phyloP scores from a whole-genome alignment of 169 alveolate species.

The Plasmodium sp. region DNA sequence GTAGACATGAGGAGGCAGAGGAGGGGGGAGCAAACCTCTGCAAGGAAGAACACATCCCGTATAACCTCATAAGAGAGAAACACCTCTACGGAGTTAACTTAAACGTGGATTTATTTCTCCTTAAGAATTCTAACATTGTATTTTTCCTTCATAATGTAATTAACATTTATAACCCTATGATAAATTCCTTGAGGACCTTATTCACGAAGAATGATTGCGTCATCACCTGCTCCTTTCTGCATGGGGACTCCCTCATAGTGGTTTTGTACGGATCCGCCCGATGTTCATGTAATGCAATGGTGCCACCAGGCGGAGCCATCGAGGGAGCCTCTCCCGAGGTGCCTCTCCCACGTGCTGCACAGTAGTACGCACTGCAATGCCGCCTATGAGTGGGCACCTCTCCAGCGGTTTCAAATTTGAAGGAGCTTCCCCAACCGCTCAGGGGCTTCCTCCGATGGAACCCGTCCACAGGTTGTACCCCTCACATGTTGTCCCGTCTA shows the following conservation, averaged over 20 bases:
- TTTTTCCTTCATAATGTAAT: slow-evolving; percentile 57
- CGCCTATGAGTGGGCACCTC: neutral
- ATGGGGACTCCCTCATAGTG: slow-evolving; percentile 7
- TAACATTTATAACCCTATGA: slow-evolving; percentile 52
- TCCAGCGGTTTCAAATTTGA: neutral
- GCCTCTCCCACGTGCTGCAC: neutral
- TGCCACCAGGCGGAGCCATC: neutral
- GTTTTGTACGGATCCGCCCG: slow-evolving; percentile 20
- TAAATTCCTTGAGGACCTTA: slow-evolving; percentile 9
- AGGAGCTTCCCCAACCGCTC: neutral
- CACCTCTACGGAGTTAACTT: slow-evolving; percentile 46
- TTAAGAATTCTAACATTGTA: slow-evolving; percentile 23
- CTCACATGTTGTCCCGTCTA: neutral
- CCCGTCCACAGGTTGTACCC: neutral
- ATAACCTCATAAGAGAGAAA: slow-evolving; percentile 19
- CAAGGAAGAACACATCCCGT: slow-evolving; percentile 12
- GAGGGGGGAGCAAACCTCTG: neutral
- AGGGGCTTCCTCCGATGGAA: neutral
- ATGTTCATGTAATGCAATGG: slow-evolving; percentile 26
- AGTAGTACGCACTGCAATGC: neutral
- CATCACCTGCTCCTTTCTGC: slow-evolving; percentile 32
- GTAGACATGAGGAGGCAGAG: neutral
- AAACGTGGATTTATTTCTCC: slow-evolving; percentile 44
- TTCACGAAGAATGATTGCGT: slow-evolving; percentile 30
- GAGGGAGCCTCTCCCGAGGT: neutral